A percentile compares a stretch with the other conserved stretches of the same genome.
Evolutionary conservation across 805 yeast species (phyloP).

Genomic region (Wickerhamomyces kurtzmanii): DNA sequence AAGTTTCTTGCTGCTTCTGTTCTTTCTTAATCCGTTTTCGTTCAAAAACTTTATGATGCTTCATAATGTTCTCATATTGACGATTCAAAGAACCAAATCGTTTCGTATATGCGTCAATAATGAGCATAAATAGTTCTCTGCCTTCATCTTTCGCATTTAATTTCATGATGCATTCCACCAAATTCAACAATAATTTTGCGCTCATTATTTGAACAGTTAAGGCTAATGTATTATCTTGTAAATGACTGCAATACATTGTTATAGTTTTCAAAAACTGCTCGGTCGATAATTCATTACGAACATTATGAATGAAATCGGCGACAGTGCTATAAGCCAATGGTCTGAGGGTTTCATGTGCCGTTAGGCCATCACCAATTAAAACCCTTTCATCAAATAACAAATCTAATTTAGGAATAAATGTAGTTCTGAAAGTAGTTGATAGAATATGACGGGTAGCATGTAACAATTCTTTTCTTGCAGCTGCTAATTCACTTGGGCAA

Average conservation of each 20-base stretch:
- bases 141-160: slow-evolving; percentile 70
- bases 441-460: slow-evolving; percentile 95
- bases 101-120: slow-evolving; percentile 81
- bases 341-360: slow-evolving; percentile 80
- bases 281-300: slow-evolving; percentile 72
- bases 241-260: slow-evolving; percentile 64
- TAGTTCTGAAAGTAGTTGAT: slow-evolving; percentile 75
- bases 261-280: slow-evolving; percentile 86
- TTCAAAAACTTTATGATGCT: slow-evolving; percentile 47
- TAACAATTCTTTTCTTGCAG: slow-evolving; percentile 84
- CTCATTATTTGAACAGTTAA: slow-evolving; percentile 94
- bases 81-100: slow-evolving; percentile 70
- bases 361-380: slow-evolving; percentile 85
- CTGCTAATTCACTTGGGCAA: slow-evolving; percentile 88
- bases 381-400: slow-evolving; percentile 79
- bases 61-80: slow-evolving; percentile 56
- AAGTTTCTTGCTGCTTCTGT: slow-evolving; percentile 24
- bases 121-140: slow-evolving; percentile 71
- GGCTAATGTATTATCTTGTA: slow-evolving; percentile 76
- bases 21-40: slow-evolving; percentile 31
- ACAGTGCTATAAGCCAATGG: slow-evolving; percentile 93
- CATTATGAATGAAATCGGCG: slow-evolving; percentile 92
- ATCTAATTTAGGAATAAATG: slow-evolving; percentile 81
- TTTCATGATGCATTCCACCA: slow-evolving; percentile 82
- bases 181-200: slow-evolving; percentile 77